A percentile compares a stretch with the other conserved stretches of the same genome.
These are phyloP conservation scores for Apophysomyces ossiformis DNA, from an alignment of 371 early-diverging fungal genomes.

Conservation along the genomic window DNA sequence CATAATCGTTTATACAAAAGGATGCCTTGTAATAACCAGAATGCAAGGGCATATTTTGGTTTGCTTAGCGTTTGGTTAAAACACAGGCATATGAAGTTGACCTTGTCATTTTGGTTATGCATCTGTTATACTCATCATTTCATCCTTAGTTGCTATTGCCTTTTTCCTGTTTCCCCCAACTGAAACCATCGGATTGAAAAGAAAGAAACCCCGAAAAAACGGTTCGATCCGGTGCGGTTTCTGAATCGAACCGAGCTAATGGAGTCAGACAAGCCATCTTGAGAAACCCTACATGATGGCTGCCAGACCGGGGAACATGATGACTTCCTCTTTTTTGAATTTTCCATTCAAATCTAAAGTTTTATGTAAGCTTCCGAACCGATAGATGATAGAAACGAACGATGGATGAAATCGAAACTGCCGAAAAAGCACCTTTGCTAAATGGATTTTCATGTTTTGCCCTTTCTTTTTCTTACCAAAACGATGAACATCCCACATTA, in stretches of 20 bases:
- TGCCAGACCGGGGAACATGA: background rate
- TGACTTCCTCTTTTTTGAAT: slow-evolving; percentile 10
- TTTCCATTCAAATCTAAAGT: slow-evolving; percentile 7
- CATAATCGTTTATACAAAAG: no score
- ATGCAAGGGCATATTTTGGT: no score
- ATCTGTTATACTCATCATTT: no score
- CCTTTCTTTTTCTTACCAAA: slow-evolving; percentile 3
- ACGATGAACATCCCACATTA: slow-evolving; percentile 17
- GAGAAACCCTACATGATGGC: background rate
- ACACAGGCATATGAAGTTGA: no score
- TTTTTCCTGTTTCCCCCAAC: no score
- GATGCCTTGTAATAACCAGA: no score
- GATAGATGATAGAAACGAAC: no score
- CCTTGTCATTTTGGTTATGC: no score
- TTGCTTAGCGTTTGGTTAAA: no score
- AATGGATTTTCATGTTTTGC: background rate
- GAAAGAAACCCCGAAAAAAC: no score
- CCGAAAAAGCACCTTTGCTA: background rate
- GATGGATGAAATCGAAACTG: background rate
- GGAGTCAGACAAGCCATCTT: background rate
- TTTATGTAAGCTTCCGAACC: slow-evolving; percentile 4
- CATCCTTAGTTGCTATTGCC: no score
- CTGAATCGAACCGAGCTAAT: background rate
- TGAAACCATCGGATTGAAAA: no score
- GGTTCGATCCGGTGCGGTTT: background rate